Conservation (phyloP, 2,329 filamentous ascomycete genomes). For the Alternaria dauci region DNA sequence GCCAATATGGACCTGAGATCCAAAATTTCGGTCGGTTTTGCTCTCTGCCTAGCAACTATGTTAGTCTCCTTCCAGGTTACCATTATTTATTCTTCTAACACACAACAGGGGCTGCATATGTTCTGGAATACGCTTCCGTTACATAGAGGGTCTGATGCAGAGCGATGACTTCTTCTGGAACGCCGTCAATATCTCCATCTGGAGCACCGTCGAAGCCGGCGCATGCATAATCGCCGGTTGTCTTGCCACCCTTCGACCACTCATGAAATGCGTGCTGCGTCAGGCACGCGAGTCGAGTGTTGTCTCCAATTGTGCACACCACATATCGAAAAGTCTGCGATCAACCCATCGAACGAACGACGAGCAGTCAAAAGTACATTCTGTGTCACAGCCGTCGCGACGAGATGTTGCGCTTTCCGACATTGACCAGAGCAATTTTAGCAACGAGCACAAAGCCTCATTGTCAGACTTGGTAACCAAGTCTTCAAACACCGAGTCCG, state of each 20-base stretch:
- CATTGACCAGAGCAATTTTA: neutral
- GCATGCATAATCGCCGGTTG: constrained; percentile 58
- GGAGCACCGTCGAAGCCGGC: constrained; percentile 49
- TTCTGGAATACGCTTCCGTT: constrained; percentile 62
- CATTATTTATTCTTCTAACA: constrained; percentile 15
- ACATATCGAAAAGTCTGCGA: constrained; percentile 10
- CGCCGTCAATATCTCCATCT: constrained; percentile 57
- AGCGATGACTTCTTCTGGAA: constrained; percentile 57
- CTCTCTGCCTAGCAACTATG: constrained; percentile 59
- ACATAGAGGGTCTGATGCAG: constrained; percentile 52
- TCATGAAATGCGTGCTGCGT: constrained; percentile 46
- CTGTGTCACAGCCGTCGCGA: neutral
- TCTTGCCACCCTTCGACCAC: constrained; percentile 61
- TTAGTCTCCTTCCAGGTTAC: constrained; percentile 18
- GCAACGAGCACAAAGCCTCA: neutral
- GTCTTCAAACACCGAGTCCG: constrained; percentile 5
- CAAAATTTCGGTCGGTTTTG: constrained; percentile 62
- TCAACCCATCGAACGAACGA: constrained; percentile 7
- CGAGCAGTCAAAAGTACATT: neutral
- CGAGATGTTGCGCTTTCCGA: neutral
- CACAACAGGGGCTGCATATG: constrained; percentile 61
- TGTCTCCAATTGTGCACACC: constrained; percentile 5
- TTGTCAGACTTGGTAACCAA: neutral
- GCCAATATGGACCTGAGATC: constrained; percentile 63
- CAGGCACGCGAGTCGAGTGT: constrained; percentile 1